Base-by-base conservation (phyloP, 2,329 filamentous ascomycete species). In the Curvularia eragrostidis region DNA sequence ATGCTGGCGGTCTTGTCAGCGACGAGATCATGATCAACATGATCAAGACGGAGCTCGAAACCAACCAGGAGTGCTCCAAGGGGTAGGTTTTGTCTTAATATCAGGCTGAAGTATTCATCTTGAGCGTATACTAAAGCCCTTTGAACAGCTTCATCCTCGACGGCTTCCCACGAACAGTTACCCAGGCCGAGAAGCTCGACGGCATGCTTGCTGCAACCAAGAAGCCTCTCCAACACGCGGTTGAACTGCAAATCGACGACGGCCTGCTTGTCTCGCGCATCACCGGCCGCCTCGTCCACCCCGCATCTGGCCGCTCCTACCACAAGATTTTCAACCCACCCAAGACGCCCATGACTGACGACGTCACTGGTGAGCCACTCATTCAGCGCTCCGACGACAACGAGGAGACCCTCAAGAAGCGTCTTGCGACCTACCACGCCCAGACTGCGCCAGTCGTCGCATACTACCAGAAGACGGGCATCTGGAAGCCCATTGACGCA, bases 21-120 rank as follows among this genome's bases (percentile, higher is more conserved):
- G 95, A 99, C 80, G 94, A 98, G 77, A 99, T 99, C 77, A 94
- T 99, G 87, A 91, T 99, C 79, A 93, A 94, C 81, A 99, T 99
- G 95, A 99, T 99, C 84, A 94, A 95, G 87, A 91, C 89, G 78
- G 94, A 99, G 85, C 86, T 99, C 50, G 91, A 96, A 74, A 90
- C 85, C 81, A 99, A 99, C 84, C 81, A 86, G 74, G 94, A 99
- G 83, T 99, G 95, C 87, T 91, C 91, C 83, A 94, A 94, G 81
- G 95, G 95, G 94, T 97, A 85, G 42, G 66, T 68, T 24, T 15
- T 21, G 24, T 43, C 12, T 15, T 39, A 15, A 38, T 23, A 10
- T 28, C 36, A 19, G 30, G 4, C 3, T 23, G 46, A 28, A 24
- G 32, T n/a, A 6, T 41, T n/a, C 5, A 5, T 48, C 12, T 39